A percentile compares a stretch with the other conserved stretches of the same genome.
Evolutionary conservation across 2,329 filamentous ascomycete species (phyloP).

Genomic region (Eurotiales sp.): DNA sequence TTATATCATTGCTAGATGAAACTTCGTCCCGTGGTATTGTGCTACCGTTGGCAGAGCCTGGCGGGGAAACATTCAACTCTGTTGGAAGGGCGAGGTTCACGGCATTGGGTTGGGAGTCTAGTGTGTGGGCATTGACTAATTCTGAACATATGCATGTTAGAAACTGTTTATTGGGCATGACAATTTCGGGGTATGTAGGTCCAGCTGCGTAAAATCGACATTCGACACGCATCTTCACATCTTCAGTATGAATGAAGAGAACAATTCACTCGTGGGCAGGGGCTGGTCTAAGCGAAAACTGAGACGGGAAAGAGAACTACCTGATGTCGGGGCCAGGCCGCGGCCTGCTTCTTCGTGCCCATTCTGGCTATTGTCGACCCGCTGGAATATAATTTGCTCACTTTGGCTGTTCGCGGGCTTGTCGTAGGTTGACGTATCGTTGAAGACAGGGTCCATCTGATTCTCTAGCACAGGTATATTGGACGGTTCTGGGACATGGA

Average conservation of each 20-base stretch:
- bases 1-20: not conserved
- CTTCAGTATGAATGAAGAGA: not conserved
- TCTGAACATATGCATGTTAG: constrained; percentile 10
- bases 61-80: not conserved
- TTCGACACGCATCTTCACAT: not conserved
- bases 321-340: constrained; percentile 4
- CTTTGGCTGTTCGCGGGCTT: constrained; percentile 34
- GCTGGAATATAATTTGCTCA: constrained; percentile 6
- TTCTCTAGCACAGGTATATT: constrained; percentile 67
- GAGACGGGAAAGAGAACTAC: constrained; percentile 7
- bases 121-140: not conserved
- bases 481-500: constrained; percentile 64
- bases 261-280: not conserved
- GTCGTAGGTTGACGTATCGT: constrained; percentile 59
- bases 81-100: not conserved
- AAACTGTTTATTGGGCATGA: not conserved
- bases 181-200: not conserved
- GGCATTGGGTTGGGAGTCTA: not conserved
- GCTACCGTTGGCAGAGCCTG: not conserved
- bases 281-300: not conserved
- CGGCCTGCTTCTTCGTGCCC: not conserved
- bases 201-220: not conserved
- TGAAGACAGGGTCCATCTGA: constrained; percentile 69
- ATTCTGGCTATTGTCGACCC: not conserved
- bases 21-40: not conserved